Evolutionary conservation across 345 rosid genomes (phyloP).

Genomic region (Pelargonium nanum): DNA sequence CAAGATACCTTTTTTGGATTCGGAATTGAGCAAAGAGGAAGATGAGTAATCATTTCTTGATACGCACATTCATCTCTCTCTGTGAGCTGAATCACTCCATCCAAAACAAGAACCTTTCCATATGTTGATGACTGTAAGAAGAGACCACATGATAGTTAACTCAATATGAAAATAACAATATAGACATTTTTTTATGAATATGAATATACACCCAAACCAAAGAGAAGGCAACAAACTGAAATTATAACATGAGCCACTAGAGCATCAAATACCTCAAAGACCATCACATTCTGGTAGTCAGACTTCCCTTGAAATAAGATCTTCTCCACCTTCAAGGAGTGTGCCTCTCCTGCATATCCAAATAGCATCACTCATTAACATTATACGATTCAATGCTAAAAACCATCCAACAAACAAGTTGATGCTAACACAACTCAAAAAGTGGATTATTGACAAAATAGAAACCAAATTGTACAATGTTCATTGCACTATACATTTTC

Average conservation of each 20-base stretch:
- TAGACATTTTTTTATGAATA: background rate
- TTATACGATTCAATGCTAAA: background rate
- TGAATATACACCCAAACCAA: no score
- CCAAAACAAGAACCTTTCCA: constrained; percentile 38
- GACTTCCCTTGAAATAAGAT: constrained; percentile 36
- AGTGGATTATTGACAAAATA: background rate
- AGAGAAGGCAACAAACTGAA: background rate
- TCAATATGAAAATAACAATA: background rate
- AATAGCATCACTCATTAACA: background rate
- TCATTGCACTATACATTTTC: background rate
- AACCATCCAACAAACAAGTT: background rate
- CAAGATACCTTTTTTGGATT: constrained; percentile 30
- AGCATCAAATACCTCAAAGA: constrained; percentile 29
- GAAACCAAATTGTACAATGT: background rate
- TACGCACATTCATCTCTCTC: constrained; percentile 48
- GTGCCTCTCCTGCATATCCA: constrained; percentile 31
- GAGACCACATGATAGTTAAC: background rate
- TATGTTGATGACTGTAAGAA: constrained; percentile 27
- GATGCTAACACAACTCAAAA: background rate
- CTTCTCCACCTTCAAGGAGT: constrained; percentile 32
- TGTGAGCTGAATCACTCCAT: constrained; percentile 37
- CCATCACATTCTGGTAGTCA: constrained; percentile 33
- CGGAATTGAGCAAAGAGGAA: constrained; percentile 40
- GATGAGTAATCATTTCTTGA: constrained; percentile 46
- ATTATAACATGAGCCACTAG: background rate